Evolutionary conservation across 306 rosid genomes (phyloP).

Genomic region (Malus sylvestris): DNA sequence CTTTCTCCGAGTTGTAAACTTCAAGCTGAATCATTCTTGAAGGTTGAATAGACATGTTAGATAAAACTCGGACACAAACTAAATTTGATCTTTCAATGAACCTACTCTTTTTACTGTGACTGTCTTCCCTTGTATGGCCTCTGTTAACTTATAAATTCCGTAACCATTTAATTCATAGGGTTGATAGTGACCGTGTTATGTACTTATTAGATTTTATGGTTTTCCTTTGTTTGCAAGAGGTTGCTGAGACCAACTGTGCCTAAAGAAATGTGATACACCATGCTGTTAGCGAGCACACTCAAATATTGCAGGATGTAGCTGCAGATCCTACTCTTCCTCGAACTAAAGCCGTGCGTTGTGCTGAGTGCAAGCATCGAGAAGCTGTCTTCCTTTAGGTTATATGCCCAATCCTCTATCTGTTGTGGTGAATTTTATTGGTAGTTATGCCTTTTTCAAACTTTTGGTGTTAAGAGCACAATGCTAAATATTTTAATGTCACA

Average conservation of each 20-base stretch:
- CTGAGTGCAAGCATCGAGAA: constrained; percentile 90
- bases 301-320: constrained; percentile 82
- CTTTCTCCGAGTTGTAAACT: background rate
- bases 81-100: background rate
- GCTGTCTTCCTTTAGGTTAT: constrained; percentile 94
- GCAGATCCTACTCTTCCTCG: constrained; percentile 98
- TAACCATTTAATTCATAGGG: background rate
- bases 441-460: background rate
- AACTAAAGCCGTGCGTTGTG: constrained; percentile 80
- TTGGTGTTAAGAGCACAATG: background rate
- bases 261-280: constrained; percentile 90
- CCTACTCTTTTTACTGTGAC: background rate
- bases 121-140: background rate
- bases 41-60: background rate
- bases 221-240: constrained; percentile 49
- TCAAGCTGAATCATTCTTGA: background rate
- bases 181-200: background rate
- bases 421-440: background rate
- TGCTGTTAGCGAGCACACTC: constrained; percentile 84
- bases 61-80: background rate
- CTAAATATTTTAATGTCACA: background rate
- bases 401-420: background rate
- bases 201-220: background rate
- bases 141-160: background rate
- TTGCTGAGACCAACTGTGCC: constrained; percentile 84